phyloP scores from a whole-genome alignment of 129 eudicot genomes.

The Flaveria brownii region DNA sequence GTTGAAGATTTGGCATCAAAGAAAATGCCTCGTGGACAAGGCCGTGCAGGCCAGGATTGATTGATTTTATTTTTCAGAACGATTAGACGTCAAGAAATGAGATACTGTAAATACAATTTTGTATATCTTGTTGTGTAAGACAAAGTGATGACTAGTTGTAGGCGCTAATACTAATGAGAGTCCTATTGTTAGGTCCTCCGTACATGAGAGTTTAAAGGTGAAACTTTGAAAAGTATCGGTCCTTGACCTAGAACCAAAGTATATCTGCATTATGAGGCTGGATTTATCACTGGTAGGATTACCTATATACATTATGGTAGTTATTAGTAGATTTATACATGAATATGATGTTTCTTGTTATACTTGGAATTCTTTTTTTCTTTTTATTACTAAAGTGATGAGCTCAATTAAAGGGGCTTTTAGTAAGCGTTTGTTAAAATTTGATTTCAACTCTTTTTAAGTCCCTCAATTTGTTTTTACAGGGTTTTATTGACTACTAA shows the following conservation, averaged over 20 bases:
- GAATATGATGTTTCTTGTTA: background rate
- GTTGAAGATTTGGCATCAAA: slow-evolving; percentile 80
- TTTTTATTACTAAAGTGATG: background rate
- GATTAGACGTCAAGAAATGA: background rate
- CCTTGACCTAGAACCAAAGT: background rate
- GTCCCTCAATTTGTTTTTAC: no score
- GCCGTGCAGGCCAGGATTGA: slow-evolving; percentile 53
- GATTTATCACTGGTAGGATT: background rate
- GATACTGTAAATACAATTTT: slow-evolving; percentile 44
- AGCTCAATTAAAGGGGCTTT: background rate
- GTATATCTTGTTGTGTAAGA: slow-evolving; percentile 18
- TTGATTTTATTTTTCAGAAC: background rate
- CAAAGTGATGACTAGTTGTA: slow-evolving; percentile 3
- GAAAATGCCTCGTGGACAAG: slow-evolving; percentile 91
- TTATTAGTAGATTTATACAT: background rate
- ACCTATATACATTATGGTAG: background rate
- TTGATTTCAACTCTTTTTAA: background rate
- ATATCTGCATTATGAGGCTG: background rate
- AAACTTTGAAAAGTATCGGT: background rate
- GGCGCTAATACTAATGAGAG: background rate
- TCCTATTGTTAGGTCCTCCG: background rate
- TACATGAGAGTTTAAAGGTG: background rate
- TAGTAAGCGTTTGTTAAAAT: background rate
- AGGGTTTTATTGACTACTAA: no score
- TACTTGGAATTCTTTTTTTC: background rate